Evolutionary conservation across 176 grass and related monocot genomes (phyloP).

Genomic region (Tuctoria greenei): DNA sequence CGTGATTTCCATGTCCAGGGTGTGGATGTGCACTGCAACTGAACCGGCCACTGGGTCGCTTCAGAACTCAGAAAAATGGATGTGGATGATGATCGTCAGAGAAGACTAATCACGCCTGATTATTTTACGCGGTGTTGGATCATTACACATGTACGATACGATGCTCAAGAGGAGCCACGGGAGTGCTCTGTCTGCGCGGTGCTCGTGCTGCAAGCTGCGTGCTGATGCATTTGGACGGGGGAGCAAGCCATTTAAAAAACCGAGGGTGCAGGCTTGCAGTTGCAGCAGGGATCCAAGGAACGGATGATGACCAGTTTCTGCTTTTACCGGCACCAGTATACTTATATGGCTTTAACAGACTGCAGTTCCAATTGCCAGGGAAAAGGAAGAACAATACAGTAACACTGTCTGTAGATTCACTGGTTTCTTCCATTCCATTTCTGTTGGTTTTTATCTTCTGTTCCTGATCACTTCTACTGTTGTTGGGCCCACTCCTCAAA

Average conservation of each 20-base stretch:
- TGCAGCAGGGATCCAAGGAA: conserved; percentile 21
- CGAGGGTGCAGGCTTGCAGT: neutral
- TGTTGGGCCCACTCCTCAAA: too few relatives aligned
- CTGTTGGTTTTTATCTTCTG: too few relatives aligned
- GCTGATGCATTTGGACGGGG: neutral
- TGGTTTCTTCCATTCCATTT: neutral
- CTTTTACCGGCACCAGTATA: neutral
- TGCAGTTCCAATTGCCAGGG: too few relatives aligned
- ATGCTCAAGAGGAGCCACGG: neutral
- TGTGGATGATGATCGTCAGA: neutral
- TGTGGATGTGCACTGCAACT: neutral
- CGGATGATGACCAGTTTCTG: neutral
- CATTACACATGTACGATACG: neutral
- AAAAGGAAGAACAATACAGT: neutral
- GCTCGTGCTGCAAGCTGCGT: too few relatives aligned
- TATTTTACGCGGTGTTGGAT: neutral
- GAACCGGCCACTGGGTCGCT: neutral
- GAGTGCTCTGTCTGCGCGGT: too few relatives aligned
- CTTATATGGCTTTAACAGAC: neutral
- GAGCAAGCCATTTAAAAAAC: neutral
- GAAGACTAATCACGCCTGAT: neutral
- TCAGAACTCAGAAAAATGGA: neutral
- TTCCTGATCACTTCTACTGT: too few relatives aligned
- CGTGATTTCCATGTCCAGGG: neutral
- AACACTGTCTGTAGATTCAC: neutral